phyloP scores from a whole-genome alignment of 306 rosid genomes.

The Acacia acuminata region DNA sequence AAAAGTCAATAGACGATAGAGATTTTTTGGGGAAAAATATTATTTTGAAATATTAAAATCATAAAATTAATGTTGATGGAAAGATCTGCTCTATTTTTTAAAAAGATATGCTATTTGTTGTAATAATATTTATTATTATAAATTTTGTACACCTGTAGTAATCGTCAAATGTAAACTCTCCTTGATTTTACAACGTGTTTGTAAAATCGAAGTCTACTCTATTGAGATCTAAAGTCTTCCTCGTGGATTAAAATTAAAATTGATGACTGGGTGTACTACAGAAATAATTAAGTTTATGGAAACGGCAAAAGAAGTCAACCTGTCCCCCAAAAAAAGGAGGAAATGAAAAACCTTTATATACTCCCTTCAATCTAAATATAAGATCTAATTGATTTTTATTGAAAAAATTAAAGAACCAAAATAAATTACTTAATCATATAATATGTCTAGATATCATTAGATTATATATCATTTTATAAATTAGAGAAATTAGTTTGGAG shows the following conservation, averaged over 20 bases:
- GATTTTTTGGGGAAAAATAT: neutral
- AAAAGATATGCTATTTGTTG: neutral
- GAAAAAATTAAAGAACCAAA: fast-evolving
- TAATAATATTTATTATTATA: neutral
- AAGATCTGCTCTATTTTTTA: neutral
- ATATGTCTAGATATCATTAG: too few relatives aligned
- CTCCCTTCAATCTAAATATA: too few relatives aligned
- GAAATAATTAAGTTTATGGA: neutral
- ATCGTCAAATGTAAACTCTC: neutral
- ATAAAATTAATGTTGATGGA: neutral
- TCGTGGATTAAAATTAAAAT: too few relatives aligned
- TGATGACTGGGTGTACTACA: neutral
- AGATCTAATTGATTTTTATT: too few relatives aligned
- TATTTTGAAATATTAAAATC: neutral
- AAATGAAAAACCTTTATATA: neutral
- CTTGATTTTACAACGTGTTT: neutral
- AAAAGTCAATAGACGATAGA: neutral
- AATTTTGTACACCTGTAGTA: neutral
- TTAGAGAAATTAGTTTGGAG: too few relatives aligned
- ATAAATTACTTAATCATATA: too few relatives aligned
- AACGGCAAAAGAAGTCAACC: neutral
- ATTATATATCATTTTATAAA: too few relatives aligned
- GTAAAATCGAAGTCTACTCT: neutral
- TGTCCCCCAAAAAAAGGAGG: too few relatives aligned
- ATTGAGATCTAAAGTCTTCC: neutral